Evolutionary conservation across 192 early-diverging fungal genomes (phyloP).

Genomic region (Coemansia sp.): DNA sequence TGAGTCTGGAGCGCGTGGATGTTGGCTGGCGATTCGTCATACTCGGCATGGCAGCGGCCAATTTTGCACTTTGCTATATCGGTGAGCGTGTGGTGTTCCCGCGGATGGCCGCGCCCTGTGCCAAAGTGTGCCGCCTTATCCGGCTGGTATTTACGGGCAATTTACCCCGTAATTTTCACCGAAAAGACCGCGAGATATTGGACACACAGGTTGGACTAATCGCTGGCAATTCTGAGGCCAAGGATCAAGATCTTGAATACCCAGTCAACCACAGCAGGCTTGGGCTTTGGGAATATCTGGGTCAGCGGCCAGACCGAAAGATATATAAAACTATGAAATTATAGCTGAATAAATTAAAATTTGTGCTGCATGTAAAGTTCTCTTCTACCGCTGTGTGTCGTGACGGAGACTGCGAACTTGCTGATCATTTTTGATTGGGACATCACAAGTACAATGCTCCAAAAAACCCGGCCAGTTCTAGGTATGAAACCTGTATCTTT

Average conservation of each 20-base stretch:
- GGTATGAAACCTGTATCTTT: no score
- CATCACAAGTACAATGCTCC: no score
- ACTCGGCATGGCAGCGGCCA: constrained; percentile 36
- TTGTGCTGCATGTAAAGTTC: no score
- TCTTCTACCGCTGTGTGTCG: no score
- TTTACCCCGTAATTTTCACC: no score
- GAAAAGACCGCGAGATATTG: no score
- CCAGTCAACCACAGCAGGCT: background rate
- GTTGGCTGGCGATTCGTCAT: constrained; percentile 37
- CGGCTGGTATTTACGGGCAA: background rate
- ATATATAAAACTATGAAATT: constrained; percentile 40
- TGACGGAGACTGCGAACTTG: no score
- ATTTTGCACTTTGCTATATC: constrained; percentile 32
- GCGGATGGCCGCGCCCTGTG: constrained; percentile 22
- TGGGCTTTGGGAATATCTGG: constrained; percentile 30
- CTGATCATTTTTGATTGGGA: no score
- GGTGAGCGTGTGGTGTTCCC: constrained; percentile 42
- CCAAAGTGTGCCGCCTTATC: constrained; percentile 9
- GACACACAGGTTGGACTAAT: background rate
- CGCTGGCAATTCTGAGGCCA: no score
- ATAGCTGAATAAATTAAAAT: no score
- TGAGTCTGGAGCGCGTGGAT: constrained; percentile 16
- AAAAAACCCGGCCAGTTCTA: no score
- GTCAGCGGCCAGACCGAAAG: constrained; percentile 28
- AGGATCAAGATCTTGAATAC: background rate